Conservation (phyloP, 495 filamentous ascomycete genomes). For the Penicillium herquei region DNA sequence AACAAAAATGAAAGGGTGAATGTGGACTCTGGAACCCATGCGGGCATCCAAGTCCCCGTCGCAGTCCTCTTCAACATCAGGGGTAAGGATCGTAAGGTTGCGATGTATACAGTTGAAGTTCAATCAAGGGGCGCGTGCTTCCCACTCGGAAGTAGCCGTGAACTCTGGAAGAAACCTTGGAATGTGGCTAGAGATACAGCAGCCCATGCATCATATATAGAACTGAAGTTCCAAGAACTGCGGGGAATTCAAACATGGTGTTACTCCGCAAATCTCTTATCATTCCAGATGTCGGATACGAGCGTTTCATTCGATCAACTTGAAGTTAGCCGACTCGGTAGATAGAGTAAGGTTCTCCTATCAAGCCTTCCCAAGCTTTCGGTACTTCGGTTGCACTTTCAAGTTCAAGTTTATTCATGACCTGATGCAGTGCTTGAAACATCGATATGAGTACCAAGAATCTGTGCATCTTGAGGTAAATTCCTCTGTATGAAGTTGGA, state of each 20-base stretch:
- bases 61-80: constrained; percentile 32
- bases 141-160: too few relatives aligned
- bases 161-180: too few relatives aligned
- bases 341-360: not conserved
- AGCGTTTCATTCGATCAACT: constrained; percentile 3
- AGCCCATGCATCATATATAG: too few relatives aligned
- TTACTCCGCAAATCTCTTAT: constrained; percentile 1
- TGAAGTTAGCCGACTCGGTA: not conserved
- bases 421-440: too few relatives aligned
- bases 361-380: not conserved
- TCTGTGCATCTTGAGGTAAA: too few relatives aligned
- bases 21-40: constrained; percentile 49
- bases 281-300: not conserved
- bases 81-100: not conserved
- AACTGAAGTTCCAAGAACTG: not conserved
- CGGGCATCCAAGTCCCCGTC: constrained; percentile 52
- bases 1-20: constrained; percentile 38
- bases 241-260: not conserved
- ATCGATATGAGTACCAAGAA: too few relatives aligned
- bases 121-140: too few relatives aligned
- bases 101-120: too few relatives aligned
- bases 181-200: too few relatives aligned
- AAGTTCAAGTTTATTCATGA: too few relatives aligned
- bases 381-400: not conserved
- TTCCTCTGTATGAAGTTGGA: too few relatives aligned